Evolutionary conservation across 352 stramenopile species (phyloP), one percentile per base, ranked within the genome.

Genomic region (Pythium dissimile): DNA sequence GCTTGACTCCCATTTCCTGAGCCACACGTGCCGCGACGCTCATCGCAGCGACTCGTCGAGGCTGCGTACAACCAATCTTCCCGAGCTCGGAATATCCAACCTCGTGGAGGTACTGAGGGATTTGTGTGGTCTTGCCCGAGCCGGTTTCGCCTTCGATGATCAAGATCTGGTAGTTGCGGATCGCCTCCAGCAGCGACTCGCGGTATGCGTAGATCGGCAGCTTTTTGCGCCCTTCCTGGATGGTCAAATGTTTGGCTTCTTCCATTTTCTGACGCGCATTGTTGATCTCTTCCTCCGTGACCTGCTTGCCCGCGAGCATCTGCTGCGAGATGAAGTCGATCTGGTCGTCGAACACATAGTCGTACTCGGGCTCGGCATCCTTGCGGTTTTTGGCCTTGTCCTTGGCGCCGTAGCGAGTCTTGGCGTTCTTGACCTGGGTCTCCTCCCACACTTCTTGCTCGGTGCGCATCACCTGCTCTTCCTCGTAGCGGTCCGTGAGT

Each of bases 381-480:
- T 75, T 74, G 5, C 42, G 37, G 31, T 55, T 63, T 23, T 44
- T 43, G 26, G 60, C 35, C 26, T 94, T 92, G 50, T 95, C 86
- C 31, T 95, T 86, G 0, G 77, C 73, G 44, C 84, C 71, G 37
- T 80, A 72, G n/a, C 47, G 79, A 31, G 57, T 75, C 16, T 64
- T 81, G 0, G 89, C 86, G 75, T 97, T 95, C 66, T 92, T 84
- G 23, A 96, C 95, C 66, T 99, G 97, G 7, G 94, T 93, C 55
- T 99, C 90, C 66, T 99, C 96, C 97, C 97, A 99, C 3, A 98
- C 69, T 48, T 99, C 90, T 70, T 99, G 96, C 67, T 99, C 97
- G 4, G 92, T 98, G 64, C 97, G 97, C 59, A 98, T 77, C 46
- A 89, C 75, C 37, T 92, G 90, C 30, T 90, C 81, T 23, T 89